Conservation (phyloP, 495 filamentous ascomycete species). For the Lasiosphaeriaceae sp. region DNA sequence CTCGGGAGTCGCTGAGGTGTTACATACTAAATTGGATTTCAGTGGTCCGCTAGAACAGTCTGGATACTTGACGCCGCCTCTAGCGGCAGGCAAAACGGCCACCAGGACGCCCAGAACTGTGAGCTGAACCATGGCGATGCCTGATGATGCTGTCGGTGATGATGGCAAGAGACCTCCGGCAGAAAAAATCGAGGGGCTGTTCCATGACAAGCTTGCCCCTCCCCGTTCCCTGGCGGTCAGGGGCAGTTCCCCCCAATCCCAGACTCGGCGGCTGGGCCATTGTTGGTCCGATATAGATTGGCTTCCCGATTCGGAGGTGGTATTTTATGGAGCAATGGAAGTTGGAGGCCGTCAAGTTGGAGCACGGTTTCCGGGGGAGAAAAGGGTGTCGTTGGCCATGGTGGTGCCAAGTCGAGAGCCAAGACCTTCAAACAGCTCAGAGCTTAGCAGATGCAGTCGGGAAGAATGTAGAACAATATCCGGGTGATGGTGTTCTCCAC, state of each 20-base stretch:
- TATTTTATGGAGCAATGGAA: not conserved
- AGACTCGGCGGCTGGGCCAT: not conserved
- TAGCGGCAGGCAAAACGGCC: not conserved
- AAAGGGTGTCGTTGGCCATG: not conserved
- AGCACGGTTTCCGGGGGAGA: too few relatives aligned
- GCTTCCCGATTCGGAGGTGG: not conserved
- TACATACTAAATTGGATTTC: slow-evolving; percentile 41
- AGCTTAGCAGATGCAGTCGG: not conserved
- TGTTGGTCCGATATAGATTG: not conserved
- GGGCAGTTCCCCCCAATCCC: not conserved
- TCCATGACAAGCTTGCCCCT: too few relatives aligned
- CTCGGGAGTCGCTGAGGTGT: slow-evolving; percentile 38
- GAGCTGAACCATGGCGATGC: not conserved
- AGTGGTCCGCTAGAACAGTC: slow-evolving; percentile 34
- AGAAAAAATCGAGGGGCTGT: not conserved
- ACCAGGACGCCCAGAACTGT: not conserved
- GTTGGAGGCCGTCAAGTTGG: not conserved
- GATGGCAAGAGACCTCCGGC: not conserved
- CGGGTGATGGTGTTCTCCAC: slow-evolving; percentile 7
- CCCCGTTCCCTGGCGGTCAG: not conserved
- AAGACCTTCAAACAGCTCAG: not conserved
- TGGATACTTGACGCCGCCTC: slow-evolving; percentile 18
- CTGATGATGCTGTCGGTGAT: not conserved
- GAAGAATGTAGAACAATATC: not conserved
- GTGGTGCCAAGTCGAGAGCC: too few relatives aligned